Base-by-base conservation (phyloP, 2,329 filamentous ascomycete species). In the Clonostachys rosea region DNA sequence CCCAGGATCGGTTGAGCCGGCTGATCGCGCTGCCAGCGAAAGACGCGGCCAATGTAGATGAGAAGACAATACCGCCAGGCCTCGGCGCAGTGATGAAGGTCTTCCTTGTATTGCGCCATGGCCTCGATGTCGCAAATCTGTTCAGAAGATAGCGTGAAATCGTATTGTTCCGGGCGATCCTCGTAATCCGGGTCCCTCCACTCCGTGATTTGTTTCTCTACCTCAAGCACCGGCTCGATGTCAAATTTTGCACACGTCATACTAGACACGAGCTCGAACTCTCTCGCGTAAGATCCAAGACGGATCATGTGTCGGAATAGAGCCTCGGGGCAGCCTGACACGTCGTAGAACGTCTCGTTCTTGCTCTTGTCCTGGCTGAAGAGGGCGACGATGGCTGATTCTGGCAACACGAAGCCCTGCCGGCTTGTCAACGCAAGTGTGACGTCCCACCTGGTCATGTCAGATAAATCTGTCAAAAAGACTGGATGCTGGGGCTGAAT, bases 11-110 rank as follows among this genome's bases (percentile, higher is more conserved):
- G 8, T 49, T 52, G 33, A 13, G 54, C 36, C 3, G 47, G 43
- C 10, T 49, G 34, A 20, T 51, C 42, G 7, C 51, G 44, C 10
- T 48, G 47, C 47, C 54, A 52, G 40, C 54, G 58, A 49, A 66
- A 65, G 1, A 65, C 58, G 2, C 54, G 51, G 39, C 54, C 50
- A 40, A 64, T 59, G 49, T 65, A 66, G 6, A 67, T 54, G 7
- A 66, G 53, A 10, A 66, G 47, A 5, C 59, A 55, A 37, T 59
- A 56, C 17, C 63, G 46, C 64, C 63, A 66, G 2, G 64, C 61
- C 42, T 67, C 62, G 13, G 61, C 57, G 46, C 62, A 65, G 47
- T 67, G 60, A 40, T 62, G 56, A 2, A 58, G 53, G 47, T 66
- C 62, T 43, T 56, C 44, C 7, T 49, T 49, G 39, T 55, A 53